Base-by-base conservation (phyloP, 352 stramenopile genomes). In the Pythium aristosporum region DNA sequence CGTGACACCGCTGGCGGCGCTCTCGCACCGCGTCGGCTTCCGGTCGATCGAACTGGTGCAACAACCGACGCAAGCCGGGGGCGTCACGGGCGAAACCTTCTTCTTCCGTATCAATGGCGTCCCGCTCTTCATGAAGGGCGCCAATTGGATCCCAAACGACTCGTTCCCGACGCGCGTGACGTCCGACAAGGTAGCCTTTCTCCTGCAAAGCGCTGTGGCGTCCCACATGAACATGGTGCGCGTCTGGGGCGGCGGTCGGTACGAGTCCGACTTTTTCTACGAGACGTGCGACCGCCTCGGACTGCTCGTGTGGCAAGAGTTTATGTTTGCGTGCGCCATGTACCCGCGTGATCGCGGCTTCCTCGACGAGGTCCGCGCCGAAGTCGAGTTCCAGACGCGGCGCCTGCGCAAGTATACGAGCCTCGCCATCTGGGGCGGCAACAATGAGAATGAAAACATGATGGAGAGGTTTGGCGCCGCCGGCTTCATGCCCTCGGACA, bases 361-460 rank as follows among this genome's bases (percentile, higher is more conserved):
- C 54, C 67, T 96, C 2, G 10, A 77, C 0, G 79, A 79, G 36
- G 82, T 86, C 2, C 43, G 69, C 10, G 28, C 67, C 10, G 89
- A 97, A 69, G 74, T 96, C 15, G 21, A 36, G 11, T 79, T 77
- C 62, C 84, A 96, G 64, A 77, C 91, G 11, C 62, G 58, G 2
- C 76, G 89, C 0, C 64, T 97, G 56, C 72, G 75, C 36, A 86
- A 89, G 61, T 92, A 80, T 67, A 87, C 87, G 25, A 95, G 81
- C 56, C 85, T 97, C 56, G 81, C 85, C 10, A 91, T 96, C 18
- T 97, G 89, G 89, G 86, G 88, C 12, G 89, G 83, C 32, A 96
- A 96, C 76, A 97, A 97, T 66, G 89, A 97, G 64, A 96, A 96
- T 67, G 83, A 94, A 64, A 87, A 84, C 60, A 92, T 94, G 76